Evolutionary conservation across 2,329 filamentous ascomycete species (phyloP), one percentile per base, ranked within the genome.

Genomic region (Chaetomiaceae sp.): DNA sequence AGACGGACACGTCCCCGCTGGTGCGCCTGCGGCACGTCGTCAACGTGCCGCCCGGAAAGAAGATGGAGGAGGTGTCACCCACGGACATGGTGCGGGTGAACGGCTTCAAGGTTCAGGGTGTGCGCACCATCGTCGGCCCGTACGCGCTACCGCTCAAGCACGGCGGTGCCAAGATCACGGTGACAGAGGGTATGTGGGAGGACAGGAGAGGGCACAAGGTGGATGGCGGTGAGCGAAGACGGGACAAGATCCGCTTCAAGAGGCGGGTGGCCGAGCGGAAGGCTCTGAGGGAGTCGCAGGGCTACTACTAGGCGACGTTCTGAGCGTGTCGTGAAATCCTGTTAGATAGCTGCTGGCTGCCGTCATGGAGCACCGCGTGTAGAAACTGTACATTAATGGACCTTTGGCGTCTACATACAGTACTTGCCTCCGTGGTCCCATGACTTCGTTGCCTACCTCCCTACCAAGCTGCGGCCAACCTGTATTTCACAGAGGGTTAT

Each of bases 121-220:
- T 79, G 1, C 76, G 76, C 58, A 80, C 76, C 24, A 88, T 97
- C 55, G 75, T 74, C 18, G 91, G 91, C 0, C 86, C 86, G 2
- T 85, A 82, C 58, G 78, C 89, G 6, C 72, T 83, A 61, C 79
- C 81, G 4, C 62, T 90, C 22, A 83, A 85, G 65, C 78, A 78
- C 1, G 69, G 71, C 33, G 81, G 79, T 8, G 86, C 83, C 10
- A 72, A 75, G 42, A 74, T 97, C 56, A 73, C 75, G 53, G 76
- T 87, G 18, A 80, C 83, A 47, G 90, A 96, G 65, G 89, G 91
- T 9, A 84, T 97, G 73, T 97, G 91, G 93, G 91, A 97, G 72
- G 75, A 89, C 60, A 83, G 78, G 63, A 78, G 83, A 59, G 91
- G 93, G 22, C 81, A 81, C 61, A 97, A 97, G 82, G 83, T 98